Conservation (phyloP, 352 stramenopile genomes). For the Phytophthora tubulina region DNA sequence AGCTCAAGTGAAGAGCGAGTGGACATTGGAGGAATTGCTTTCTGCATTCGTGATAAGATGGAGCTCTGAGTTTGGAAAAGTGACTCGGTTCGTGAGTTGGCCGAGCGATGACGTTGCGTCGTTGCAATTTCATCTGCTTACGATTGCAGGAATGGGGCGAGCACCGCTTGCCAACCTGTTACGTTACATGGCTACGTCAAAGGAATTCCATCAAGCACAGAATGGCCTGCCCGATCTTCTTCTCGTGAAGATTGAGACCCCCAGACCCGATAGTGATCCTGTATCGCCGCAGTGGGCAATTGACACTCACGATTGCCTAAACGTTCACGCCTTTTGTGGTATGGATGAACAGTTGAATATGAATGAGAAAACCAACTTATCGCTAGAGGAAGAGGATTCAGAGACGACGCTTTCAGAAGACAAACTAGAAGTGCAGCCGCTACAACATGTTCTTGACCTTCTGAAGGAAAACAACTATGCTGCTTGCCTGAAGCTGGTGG, state of each 20-base stretch:
- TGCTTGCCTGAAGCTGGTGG: slow-evolving; percentile 71
- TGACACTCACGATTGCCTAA: slow-evolving; percentile 54
- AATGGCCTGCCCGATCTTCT: slow-evolving; percentile 81
- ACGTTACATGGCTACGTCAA: slow-evolving; percentile 74
- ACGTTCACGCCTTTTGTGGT: slow-evolving; percentile 60
- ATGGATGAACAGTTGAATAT: slow-evolving; percentile 68
- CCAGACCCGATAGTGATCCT: slow-evolving; percentile 4
- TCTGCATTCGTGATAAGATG: slow-evolving; percentile 47
- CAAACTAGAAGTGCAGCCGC: slow-evolving; percentile 21
- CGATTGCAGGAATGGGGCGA: slow-evolving; percentile 58
- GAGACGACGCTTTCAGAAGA: slow-evolving; percentile 7
- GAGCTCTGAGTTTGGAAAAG: slow-evolving; percentile 56
- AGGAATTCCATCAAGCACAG: slow-evolving; percentile 74
- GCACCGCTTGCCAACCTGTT: slow-evolving; percentile 54
- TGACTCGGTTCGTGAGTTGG: slow-evolving; percentile 76
- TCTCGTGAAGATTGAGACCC: slow-evolving; percentile 48
- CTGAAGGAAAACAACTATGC: slow-evolving; percentile 27
- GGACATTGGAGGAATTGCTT: slow-evolving; percentile 60
- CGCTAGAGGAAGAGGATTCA: slow-evolving; percentile 5
- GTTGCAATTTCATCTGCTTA: slow-evolving; percentile 63
- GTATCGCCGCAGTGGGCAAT: slow-evolving; percentile 13
- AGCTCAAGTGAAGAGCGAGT: slow-evolving; percentile 48
- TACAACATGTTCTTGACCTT: slow-evolving; percentile 32
- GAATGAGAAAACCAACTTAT: slow-evolving; percentile 39
- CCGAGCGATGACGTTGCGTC: slow-evolving; percentile 39